Base-by-base conservation (phyloP, 805 yeast genomes). In the Pichia membranifaciens region DNA sequence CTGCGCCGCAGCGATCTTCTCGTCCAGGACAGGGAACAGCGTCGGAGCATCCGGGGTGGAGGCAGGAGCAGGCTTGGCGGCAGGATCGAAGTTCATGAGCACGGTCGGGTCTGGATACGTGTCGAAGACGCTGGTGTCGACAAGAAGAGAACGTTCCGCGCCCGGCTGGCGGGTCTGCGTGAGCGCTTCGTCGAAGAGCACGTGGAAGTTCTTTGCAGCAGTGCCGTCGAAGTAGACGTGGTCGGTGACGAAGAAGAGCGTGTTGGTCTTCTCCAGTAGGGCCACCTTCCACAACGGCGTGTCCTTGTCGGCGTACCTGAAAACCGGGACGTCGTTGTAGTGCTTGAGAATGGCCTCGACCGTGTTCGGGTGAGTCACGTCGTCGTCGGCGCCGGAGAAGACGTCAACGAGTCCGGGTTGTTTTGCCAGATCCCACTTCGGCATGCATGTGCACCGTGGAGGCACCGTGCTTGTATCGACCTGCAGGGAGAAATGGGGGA, bases 221-320 rank as follows among this genome's bases (percentile, higher is more conserved):
- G 52, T 51, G 23, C 54, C 54, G 22, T 51, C 54, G 23, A 49
- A 49, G 18, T 37, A 39, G 3, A 33, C 35, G 34, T 51, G 54
- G 17, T 49, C 48, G 4, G 32, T 35, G 31, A 51, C 31, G 25
- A 51, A 51, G 18, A 45, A 49, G 10, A 51, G 23, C 2, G 44
- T 35, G 16, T 39, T 48, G 12, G 37, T 21, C 9, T 43, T 35
- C 15, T 40, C 23, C 4, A 29, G 38, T 21, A 44, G 38, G 4
- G 47, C 17, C 2, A 51, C 35, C 16, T 41, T 46, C 49, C 52
- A 51, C 2, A 51, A 28, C 33, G 54, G 52, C 16, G 38, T 34
- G 4, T 15, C 31, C 25, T n/a, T 33, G 10, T 37, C 17, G 7
- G 29, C 10, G 31, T 18, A 43, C 18, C 41, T 9, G 17, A 51